Percentiles rank a stretch among this genome's conserved stretches.
Evolutionary conservation across 1,284 basidiomycete genomes (phyloP).

Genomic region (Cutaneotrichosporon sp.): DNA sequence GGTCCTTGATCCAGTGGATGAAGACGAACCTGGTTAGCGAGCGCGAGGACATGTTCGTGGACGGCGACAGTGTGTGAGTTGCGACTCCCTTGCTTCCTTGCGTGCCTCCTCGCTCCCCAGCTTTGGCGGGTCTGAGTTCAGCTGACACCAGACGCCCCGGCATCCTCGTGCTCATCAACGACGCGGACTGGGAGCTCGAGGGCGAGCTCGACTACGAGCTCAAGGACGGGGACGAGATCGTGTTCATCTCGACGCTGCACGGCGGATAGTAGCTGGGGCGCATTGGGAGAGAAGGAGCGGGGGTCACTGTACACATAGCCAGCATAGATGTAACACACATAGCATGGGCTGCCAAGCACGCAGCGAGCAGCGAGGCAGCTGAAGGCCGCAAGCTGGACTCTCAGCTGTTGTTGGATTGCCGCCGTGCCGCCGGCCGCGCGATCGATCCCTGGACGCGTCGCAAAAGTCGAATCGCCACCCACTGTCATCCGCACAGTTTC

Average conservation of each 20-base stretch:
- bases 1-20: conserved; percentile 77
- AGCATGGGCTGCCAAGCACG: too few relatives aligned
- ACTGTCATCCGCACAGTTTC: neutral
- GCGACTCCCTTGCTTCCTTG: too few relatives aligned
- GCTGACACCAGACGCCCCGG: conserved; percentile 74
- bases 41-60: conserved; percentile 84
- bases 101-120: too few relatives aligned
- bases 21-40: conserved; percentile 77
- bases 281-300: too few relatives aligned
- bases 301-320: neutral
- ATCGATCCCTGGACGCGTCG: neutral
- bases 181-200: conserved; percentile 97
- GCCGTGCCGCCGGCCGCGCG: neutral
- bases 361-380: too few relatives aligned
- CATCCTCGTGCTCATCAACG: conserved; percentile 92
- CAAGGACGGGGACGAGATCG: conserved; percentile 80
- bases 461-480: conserved; percentile 3
- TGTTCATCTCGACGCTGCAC: conserved; percentile 95
- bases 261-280: conserved; percentile 70
- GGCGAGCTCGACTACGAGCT: conserved; percentile 87
- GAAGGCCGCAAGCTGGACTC: too few relatives aligned
- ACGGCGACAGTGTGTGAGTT: conserved; percentile 85
- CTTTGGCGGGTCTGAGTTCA: too few relatives aligned
- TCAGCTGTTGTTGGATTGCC: too few relatives aligned
- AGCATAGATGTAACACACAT: conserved; percentile 2